Base-by-base conservation (phyloP, 2,329 filamentous ascomycete genomes). In the Coleophoma crateriformis region DNA sequence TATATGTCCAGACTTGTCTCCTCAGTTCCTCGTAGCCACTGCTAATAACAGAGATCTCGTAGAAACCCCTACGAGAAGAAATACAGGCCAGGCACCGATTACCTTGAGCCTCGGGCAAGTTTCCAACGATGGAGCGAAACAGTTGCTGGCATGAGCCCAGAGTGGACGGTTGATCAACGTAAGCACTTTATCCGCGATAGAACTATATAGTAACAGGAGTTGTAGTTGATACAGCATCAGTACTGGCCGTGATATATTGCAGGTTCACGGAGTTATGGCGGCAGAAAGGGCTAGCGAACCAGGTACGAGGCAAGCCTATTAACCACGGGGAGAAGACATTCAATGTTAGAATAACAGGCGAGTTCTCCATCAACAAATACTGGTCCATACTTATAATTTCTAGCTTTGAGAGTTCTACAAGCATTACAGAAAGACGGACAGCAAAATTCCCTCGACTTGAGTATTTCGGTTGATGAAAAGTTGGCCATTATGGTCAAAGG, bases 211-310 rank as follows among this genome's bases (percentile, higher is more conserved):
- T 37, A 32, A 13, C 12, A 22, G 45, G 14, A 38, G 7, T 17
- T 15, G 1, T 7, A 49, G 53, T 58, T 12, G 58, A 58, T 14
- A 57, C 56, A 8, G 58, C 58, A 14, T 49, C 52, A 7, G 50
- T 61, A 5, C 38, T 61, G n/a, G 47, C 54, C 19, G 45, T 58
- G 14, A 32, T 59, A 1, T 61, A 61, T 33, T 54, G 57, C 10
- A 53, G 55, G 43, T 61, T 61, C 44, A 56, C 56, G 15, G 59
- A 61, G 22, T 54, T 59, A 7, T 61, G 57, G 53, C 42, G 50
- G 15, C 50, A 55, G 35, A 60, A 60, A 35, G 54, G 50, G 27
- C 48, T 52, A 14, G 45, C 54, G 7, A 47, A 14, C 34, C 51
- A 56, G 20, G 49, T 43, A 10, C 55, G 59, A 43, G 51, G 56